phyloP scores from a whole-genome alignment of 495 filamentous ascomycete species.

The Xylaria scruposa region DNA sequence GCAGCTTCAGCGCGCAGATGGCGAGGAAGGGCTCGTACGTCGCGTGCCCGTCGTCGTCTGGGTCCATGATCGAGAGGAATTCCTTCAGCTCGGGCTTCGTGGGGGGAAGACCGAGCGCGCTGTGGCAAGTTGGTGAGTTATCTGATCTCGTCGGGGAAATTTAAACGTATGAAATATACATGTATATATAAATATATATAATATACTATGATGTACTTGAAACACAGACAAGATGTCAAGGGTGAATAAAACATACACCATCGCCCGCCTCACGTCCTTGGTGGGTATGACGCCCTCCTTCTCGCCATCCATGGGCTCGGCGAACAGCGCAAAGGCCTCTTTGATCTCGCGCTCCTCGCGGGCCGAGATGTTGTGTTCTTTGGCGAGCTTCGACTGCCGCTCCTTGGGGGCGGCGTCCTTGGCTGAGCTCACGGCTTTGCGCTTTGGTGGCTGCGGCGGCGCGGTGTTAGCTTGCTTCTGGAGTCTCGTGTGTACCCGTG shows the following conservation, averaged over 20 bases:
- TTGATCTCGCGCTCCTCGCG: conserved; percentile 88
- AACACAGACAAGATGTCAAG: background rate
- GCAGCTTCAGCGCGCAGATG: conserved; percentile 83
- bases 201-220: background rate
- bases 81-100: conserved; percentile 69
- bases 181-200: background rate
- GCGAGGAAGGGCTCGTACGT: conserved; percentile 79
- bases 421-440: conserved; percentile 40
- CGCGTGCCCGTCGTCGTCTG: conserved; percentile 77
- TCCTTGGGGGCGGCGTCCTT: conserved; percentile 35
- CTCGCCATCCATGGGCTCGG: conserved; percentile 69
- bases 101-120: conserved; percentile 77
- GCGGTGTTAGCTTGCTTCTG: background rate
- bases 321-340: conserved; percentile 86
- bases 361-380: conserved; percentile 81
- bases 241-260: conserved; percentile 66
- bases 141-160: background rate
- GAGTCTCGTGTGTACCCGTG: background rate
- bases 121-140: conserved; percentile 39
- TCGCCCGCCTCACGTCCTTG: conserved; percentile 79
- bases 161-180: background rate
- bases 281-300: conserved; percentile 75
- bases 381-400: conserved; percentile 80
- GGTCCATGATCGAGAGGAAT: conserved; percentile 80
- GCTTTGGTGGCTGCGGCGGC: conserved; percentile 49